These are phyloP conservation scores for Casaregolazyma suthepensis DNA, from an alignment of 1,139 yeast genomes.

Conservation along the genomic window DNA sequence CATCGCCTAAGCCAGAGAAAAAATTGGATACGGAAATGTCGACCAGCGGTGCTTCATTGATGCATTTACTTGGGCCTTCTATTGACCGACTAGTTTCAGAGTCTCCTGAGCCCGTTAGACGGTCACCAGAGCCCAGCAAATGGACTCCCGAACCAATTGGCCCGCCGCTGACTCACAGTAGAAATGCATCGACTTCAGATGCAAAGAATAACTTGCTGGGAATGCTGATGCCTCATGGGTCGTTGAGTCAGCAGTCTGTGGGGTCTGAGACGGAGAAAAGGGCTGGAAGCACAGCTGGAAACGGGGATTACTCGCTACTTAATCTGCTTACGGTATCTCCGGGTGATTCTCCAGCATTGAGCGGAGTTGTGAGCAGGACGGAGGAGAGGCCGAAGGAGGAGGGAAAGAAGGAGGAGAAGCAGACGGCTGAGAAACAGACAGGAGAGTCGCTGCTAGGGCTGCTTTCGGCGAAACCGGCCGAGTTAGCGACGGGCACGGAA, in stretches of 20 bases:
- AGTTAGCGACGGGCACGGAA: background rate
- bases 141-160: background rate
- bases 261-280: background rate
- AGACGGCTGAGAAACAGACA: no score
- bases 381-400: no score
- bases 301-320: background rate
- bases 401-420: no score
- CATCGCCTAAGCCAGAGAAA: background rate
- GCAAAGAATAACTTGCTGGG: background rate
- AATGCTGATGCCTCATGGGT: background rate
- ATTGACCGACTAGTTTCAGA: background rate
- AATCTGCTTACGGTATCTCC: background rate
- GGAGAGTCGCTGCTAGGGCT: background rate
- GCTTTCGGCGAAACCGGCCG: background rate
- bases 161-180: background rate
- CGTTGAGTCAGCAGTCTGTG: background rate
- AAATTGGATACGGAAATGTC: background rate
- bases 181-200: background rate
- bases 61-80: constrained; percentile 2
- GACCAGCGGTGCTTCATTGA: background rate
- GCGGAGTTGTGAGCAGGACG: background rate
- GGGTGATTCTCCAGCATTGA: background rate
- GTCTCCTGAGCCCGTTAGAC: background rate
- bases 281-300: background rate
- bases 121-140: background rate